Base-by-base conservation (phyloP, 148 eudicot genomes). In the Euryodendron excelsum region DNA sequence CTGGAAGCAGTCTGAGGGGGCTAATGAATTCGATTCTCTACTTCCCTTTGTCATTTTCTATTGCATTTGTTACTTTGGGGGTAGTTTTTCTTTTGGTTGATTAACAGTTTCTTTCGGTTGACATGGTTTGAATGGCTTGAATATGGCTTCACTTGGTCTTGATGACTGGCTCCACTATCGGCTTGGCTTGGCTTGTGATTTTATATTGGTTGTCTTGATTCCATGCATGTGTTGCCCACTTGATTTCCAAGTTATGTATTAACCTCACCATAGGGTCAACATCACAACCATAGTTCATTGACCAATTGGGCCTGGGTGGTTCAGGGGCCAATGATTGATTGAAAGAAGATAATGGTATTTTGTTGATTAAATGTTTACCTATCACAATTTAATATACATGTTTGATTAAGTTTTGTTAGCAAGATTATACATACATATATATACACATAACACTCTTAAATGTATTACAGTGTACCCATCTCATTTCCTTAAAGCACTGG, bases 31-130 rank as follows among this genome's bases (percentile, higher is more conserved):
- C 31, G 39, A 58, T 69, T 18, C 33, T 61, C 76, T 12, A 18
- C 5, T 17, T 74, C 48, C 60, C 73, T 53, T 48, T 44, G 41
- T 34, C 77, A 58, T 58, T 74, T 56, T 52, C 9, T 73, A 36
- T 69, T 69, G 52, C 41, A 48, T 11, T 79, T 69, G 12, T 70
- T 50, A 31, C 50, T 73, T 44, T 44, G 58, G 72, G 50, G 17
- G 44, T 55, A 31, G 63, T 68, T 69, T 78, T 25, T 6, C 0
- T 44, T 68, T 39, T 14, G 67, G 48, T 73, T 69, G 68, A 74
- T 80, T 80, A 78, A 71, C 82, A 69, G 84, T 86, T 83, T 75
- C 84, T 80, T 80, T 83, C 82, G 78, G 84, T 82, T 82, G 72
- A 13, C 53, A 73, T 71, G 61, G 68, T 50, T n/a, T 68, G 28